phyloP scores from a whole-genome alignment of 495 filamentous ascomycete genomes.

The Xylona heveae region DNA sequence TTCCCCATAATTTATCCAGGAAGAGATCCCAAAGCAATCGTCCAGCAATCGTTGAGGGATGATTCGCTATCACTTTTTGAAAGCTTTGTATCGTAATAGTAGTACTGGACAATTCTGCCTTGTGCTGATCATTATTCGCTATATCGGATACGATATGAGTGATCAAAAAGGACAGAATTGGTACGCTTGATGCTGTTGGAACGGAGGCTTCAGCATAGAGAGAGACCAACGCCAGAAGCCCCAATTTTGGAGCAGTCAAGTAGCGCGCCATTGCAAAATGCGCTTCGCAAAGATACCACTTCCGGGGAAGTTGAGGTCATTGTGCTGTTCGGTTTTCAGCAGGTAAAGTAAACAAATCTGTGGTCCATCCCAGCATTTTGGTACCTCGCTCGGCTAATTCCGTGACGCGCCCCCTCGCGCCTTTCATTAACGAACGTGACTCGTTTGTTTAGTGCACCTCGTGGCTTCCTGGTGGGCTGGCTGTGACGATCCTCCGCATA shows the following conservation, averaged over 20 bases:
- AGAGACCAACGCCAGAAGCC: constrained; percentile 56
- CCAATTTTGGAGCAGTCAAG: constrained; percentile 69
- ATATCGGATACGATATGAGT: constrained; percentile 57
- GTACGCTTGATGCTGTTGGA: constrained; percentile 52
- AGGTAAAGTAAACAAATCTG: too few species aligned
- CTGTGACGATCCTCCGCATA: too few species aligned
- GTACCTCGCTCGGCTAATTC: too few species aligned
- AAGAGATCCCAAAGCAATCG: constrained; percentile 70
- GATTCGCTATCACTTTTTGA: constrained; percentile 34
- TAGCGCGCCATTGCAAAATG: constrained; percentile 54
- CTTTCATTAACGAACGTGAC: too few species aligned
- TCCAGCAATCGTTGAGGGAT: constrained; percentile 49
- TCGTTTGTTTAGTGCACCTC: too few species aligned
- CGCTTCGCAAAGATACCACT: too few species aligned
- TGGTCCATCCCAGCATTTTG: too few species aligned
- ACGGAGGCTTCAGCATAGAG: constrained; percentile 59
- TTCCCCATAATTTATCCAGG: constrained; percentile 61
- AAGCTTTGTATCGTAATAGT: constrained; percentile 43
- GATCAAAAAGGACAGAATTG: constrained; percentile 78
- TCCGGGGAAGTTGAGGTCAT: too few species aligned
- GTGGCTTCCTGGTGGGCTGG: too few species aligned
- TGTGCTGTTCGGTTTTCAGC: too few species aligned
- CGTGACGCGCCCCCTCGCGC: too few species aligned
- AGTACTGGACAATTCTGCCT: constrained; percentile 21
- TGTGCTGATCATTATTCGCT: constrained; percentile 12